Conservation (phyloP, 2,329 filamentous ascomycete species). For the Cephalotrichum gorgonifer region DNA sequence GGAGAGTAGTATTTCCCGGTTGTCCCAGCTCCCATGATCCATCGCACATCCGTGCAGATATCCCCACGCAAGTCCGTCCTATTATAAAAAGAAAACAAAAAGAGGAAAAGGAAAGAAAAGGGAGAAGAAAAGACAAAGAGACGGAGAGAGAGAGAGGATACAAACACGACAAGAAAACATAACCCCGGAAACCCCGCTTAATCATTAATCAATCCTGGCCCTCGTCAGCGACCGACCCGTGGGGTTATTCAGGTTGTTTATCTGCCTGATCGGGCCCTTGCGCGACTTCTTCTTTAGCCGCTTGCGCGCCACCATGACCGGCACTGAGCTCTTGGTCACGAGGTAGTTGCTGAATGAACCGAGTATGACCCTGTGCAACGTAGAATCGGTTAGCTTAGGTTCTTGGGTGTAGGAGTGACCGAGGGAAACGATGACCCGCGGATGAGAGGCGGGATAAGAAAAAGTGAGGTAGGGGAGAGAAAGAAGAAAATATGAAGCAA, state of each 20-base stretch:
- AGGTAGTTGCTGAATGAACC: conserved; percentile 97
- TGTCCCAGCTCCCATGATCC: not conserved
- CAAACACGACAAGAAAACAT: no score
- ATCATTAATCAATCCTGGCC: conserved; percentile 61
- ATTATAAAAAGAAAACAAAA: not conserved
- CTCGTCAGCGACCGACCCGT: conserved; percentile 54
- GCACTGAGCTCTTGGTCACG: conserved; percentile 90
- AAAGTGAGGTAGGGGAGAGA: no score
- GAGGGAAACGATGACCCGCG: no score
- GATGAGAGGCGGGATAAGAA: no score
- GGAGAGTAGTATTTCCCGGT: not conserved
- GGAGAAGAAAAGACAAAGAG: not conserved
- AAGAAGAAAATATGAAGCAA: conserved; percentile 1
- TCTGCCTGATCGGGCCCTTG: conserved; percentile 57
- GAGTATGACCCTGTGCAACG: conserved; percentile 61
- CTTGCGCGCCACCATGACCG: conserved; percentile 96
- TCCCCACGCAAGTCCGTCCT: not conserved
- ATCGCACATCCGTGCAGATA: not conserved
- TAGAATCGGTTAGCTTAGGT: not conserved
- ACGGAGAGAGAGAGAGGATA: not conserved
- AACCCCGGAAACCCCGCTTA: no score
- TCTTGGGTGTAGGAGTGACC: no score
- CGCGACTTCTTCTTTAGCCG: conserved; percentile 78
- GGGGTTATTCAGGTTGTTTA: conserved; percentile 72
- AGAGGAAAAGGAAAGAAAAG: not conserved